Percentiles rank a stretch among this genome's conserved stretches.
These are phyloP conservation scores for Fusarium miscanthi DNA, from an alignment of 2,329 filamentous ascomycete species.

Conservation along the genomic window DNA sequence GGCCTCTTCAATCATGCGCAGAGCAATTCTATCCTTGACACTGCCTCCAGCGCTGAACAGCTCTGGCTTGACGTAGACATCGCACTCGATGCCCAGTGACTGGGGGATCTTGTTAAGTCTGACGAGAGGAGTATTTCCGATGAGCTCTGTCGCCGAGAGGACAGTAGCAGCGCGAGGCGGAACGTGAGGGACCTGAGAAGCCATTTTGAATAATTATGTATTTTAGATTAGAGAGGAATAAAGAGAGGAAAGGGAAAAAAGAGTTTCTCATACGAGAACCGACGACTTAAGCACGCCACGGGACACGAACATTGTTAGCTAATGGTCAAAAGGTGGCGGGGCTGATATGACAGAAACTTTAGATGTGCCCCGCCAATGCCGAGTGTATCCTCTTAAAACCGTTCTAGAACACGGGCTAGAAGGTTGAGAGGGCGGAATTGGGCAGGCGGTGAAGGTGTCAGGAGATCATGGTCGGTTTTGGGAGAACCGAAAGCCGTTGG, in stretches of 20 bases:
- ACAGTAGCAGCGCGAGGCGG: conserved; percentile 53
- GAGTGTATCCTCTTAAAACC: conserved; percentile 43
- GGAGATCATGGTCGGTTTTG: not conserved
- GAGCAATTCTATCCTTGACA: conserved; percentile 93
- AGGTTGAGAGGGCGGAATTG: not conserved
- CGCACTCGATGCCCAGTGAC: conserved; percentile 87
- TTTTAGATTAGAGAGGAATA: not conserved
- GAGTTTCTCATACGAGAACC: conserved; percentile 28
- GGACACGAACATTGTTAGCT: conserved; percentile 34
- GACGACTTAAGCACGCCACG: conserved; percentile 42
- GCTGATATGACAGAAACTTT: conserved; percentile 31
- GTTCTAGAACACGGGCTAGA: conserved; percentile 27
- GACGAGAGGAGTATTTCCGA: conserved; percentile 96
- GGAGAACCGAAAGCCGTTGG: conserved; percentile 5
- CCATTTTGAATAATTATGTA: conserved; percentile 30
- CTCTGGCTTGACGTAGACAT: conserved; percentile 91
- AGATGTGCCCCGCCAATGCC: conserved; percentile 45
- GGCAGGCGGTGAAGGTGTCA: conserved; percentile 13
- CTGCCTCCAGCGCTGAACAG: conserved; percentile 94
- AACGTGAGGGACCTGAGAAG: conserved; percentile 47
- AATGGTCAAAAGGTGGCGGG: conserved; percentile 17
- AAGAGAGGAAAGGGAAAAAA: not conserved
- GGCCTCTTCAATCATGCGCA: conserved; percentile 97
- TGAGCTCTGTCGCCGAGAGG: conserved; percentile 82
- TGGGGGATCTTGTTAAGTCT: conserved; percentile 93